These are phyloP conservation scores for Fusarium buxicola DNA, from an alignment of 2,329 filamentous ascomycete species.

Conservation along the genomic window DNA sequence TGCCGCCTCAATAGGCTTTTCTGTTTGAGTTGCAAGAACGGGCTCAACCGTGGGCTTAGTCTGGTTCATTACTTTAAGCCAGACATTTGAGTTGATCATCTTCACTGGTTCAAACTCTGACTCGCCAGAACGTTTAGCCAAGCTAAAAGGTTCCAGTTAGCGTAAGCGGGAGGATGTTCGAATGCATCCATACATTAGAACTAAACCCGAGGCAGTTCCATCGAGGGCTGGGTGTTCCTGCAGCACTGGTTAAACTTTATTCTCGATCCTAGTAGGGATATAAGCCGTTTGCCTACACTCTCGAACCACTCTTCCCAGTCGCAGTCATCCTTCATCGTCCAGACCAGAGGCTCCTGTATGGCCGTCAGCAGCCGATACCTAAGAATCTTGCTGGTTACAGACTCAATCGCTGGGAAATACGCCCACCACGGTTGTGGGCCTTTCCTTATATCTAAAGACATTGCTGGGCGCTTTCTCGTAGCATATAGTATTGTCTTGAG, in stretches of 20 bases:
- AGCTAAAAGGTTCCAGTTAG: not conserved
- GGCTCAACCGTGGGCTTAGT: too few species aligned
- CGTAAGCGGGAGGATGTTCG: rapidly evolving
- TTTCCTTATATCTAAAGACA: not conserved
- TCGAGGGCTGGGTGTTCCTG: constrained; percentile 9
- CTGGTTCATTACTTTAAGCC: not conserved
- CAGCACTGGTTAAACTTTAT: rapidly evolving
- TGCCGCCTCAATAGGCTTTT: too few species aligned
- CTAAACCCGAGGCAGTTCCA: not conserved
- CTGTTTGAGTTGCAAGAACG: not conserved
- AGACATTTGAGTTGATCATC: not conserved
- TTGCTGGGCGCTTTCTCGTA: not conserved
- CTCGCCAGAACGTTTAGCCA: not conserved
- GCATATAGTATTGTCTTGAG: constrained; percentile 4
- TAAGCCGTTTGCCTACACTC: not conserved
- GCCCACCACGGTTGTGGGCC: not conserved
- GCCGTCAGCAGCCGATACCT: not conserved
- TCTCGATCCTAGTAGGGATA: rapidly evolving
- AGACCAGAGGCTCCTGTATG: not conserved
- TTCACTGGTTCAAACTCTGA: not conserved
- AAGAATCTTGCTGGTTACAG: not conserved
- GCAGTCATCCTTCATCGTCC: not conserved
- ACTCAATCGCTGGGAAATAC: not conserved
- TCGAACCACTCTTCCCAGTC: constrained; percentile 19
- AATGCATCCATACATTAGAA: constrained; percentile 4